Percentiles rank a stretch among this genome's conserved stretches.
These are phyloP conservation scores for Rhodamnia rubescens DNA, from an alignment of 345 rosid species.

Conservation along the genomic window DNA sequence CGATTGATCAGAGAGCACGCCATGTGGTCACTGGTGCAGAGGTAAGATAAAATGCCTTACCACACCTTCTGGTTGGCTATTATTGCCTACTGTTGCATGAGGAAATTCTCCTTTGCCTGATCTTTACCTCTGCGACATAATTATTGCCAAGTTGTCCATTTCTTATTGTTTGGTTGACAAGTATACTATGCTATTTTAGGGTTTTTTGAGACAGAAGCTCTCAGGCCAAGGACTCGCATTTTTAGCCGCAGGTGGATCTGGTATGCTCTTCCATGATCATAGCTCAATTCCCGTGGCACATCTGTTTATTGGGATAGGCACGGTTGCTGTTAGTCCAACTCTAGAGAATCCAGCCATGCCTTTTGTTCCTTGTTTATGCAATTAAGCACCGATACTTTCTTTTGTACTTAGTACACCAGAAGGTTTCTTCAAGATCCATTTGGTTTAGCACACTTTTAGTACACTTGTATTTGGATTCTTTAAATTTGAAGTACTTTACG, in stretches of 20 bases:
- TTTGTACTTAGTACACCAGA: not conserved
- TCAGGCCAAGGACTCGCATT: constrained; percentile 96
- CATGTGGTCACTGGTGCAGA: constrained; percentile 59
- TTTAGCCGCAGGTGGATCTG: constrained; percentile 91
- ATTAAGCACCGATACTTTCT: not conserved
- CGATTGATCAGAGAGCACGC: constrained; percentile 72
- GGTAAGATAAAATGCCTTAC: constrained; percentile 27
- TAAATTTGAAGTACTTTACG: not conserved
- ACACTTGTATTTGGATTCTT: not conserved
- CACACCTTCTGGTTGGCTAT: not conserved
- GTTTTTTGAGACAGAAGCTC: constrained; percentile 78
- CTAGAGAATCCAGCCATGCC: not conserved
- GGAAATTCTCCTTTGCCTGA: too few species aligned
- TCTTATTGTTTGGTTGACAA: not conserved
- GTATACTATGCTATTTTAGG: constrained; percentile 30
- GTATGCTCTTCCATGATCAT: constrained; percentile 27
- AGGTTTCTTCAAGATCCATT: not conserved
- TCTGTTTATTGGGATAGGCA: not conserved
- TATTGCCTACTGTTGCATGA: not conserved
- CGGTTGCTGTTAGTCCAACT: not conserved
- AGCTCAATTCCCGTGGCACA: not conserved
- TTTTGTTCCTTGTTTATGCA: not conserved
- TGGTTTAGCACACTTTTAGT: not conserved
- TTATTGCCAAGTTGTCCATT: not conserved
- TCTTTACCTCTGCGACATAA: not conserved